A percentile compares a stretch with the other conserved stretches of the same genome.
Evolutionary conservation across 1,139 yeast genomes (phyloP).

Genomic region (Geotrichum phurueaensis): DNA sequence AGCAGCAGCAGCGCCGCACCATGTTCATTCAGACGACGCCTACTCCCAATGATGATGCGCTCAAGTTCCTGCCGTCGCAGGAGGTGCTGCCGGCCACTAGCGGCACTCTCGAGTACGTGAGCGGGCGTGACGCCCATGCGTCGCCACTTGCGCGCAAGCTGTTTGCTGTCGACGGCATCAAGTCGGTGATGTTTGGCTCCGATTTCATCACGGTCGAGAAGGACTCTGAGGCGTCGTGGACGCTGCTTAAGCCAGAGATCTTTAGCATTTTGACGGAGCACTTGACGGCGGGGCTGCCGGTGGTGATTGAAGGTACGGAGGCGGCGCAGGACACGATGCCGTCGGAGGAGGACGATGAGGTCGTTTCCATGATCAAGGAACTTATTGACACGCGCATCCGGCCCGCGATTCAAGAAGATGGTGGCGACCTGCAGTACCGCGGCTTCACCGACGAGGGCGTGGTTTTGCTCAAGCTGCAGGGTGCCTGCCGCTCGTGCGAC

Average conservation of each 20-base stretch:
- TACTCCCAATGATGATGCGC: conserved; percentile 90
- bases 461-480: conserved; percentile 68
- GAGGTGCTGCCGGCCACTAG: conserved; percentile 46
- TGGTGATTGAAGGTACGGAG: conserved; percentile 43
- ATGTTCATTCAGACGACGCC: conserved; percentile 52
- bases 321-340: conserved; percentile 45
- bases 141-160: conserved; percentile 57
- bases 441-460: conserved; percentile 65
- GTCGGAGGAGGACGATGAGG: conserved; percentile 63
- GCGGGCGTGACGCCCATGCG: conserved; percentile 57
- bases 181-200: conserved; percentile 81
- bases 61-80: conserved; percentile 77
- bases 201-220: conserved; percentile 85
- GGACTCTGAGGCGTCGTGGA: conserved; percentile 53
- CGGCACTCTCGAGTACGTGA: conserved; percentile 50
- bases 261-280: conserved; percentile 80
- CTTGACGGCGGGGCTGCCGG: conserved; percentile 66
- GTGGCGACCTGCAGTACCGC: conserved; percentile 71
- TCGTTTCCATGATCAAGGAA: conserved; percentile 88
- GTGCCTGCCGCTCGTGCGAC: conserved; percentile 79
- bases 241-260: conserved; percentile 78
- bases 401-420: conserved; percentile 81
- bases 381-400: conserved; percentile 87
- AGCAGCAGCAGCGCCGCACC: conserved; percentile 16
- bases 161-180: conserved; percentile 84